phyloP scores from a whole-genome alignment of 345 rosid genomes.

The Corchorus olitorius region DNA sequence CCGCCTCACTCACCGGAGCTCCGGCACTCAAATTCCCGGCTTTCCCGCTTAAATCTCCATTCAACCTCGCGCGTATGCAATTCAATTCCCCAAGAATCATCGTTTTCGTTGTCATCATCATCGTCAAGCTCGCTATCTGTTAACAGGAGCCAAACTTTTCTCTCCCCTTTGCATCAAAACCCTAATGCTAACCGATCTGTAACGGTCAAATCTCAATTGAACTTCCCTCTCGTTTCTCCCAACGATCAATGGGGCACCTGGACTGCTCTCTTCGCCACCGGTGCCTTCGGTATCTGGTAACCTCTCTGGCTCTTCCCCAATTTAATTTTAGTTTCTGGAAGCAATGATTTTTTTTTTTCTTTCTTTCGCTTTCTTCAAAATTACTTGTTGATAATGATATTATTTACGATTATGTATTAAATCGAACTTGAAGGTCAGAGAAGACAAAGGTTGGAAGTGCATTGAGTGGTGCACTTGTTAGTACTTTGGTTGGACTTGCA shows the following conservation, averaged over 20 bases:
- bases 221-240: conserved; percentile 61
- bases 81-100: background rate
- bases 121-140: background rate
- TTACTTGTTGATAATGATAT: background rate
- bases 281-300: conserved; percentile 89
- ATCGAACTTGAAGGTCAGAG: conserved; percentile 70
- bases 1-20: conserved; percentile 18
- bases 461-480: conserved; percentile 83
- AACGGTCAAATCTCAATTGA: conserved; percentile 40
- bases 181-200: conserved; percentile 28
- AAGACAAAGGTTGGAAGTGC: conserved; percentile 79
- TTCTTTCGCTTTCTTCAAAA: background rate
- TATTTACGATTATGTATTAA: background rate
- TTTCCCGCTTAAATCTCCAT: conserved; percentile 31
- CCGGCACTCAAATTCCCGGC: conserved; percentile 20
- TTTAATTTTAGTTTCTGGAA: background rate
- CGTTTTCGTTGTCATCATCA: background rate
- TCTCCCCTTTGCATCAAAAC: conserved; percentile 23
- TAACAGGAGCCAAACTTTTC: conserved; percentile 21
- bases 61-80: conserved; percentile 11
- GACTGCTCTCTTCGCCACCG: conserved; percentile 77
- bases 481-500: conserved; percentile 79
- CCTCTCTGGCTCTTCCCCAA: background rate
- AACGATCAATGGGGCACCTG: conserved; percentile 79
- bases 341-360: background rate